These are phyloP conservation scores for Chaetoscypha palmicola DNA, from an alignment of 2,329 filamentous ascomycete genomes.

Conservation along the genomic window DNA sequence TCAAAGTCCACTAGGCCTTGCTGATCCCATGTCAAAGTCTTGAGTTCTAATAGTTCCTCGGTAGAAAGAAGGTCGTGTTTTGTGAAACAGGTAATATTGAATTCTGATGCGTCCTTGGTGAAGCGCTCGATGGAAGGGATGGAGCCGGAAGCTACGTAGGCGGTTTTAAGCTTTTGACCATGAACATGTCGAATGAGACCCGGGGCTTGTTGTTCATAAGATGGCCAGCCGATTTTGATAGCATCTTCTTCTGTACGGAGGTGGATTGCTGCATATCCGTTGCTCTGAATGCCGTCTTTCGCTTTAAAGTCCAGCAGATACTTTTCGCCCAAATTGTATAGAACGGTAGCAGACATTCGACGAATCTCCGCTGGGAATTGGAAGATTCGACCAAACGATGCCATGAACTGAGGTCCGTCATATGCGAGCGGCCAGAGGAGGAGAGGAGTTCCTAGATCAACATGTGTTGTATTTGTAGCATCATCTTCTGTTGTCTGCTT, in stretches of 20 bases:
- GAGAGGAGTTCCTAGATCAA: constrained; percentile 7
- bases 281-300: constrained; percentile 20
- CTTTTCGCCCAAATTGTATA: constrained; percentile 27
- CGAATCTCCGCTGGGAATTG: constrained; percentile 17
- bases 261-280: constrained; percentile 34
- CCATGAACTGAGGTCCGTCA: constrained; percentile 28
- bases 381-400: constrained; percentile 35
- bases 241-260: constrained; percentile 34
- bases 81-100: constrained; percentile 32
- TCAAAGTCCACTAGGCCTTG: constrained; percentile 42
- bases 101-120: constrained; percentile 23
- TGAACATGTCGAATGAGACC: neutral
- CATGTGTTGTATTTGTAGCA: constrained; percentile 7
- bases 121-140: neutral
- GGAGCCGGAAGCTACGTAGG: neutral
- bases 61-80: constrained; percentile 34
- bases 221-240: constrained; percentile 29
- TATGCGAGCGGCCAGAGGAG: constrained; percentile 30
- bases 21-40: constrained; percentile 39
- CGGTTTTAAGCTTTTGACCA: neutral
- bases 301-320: constrained; percentile 26
- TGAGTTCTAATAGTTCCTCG: constrained; percentile 29
- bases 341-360: constrained; percentile 29
- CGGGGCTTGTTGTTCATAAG: constrained; percentile 18
- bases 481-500: neutral